Percentiles rank a stretch among this genome's conserved stretches.
Conservation (phyloP, 768 basidiomycete species). For the Melanogaster broomeanus region DNA sequence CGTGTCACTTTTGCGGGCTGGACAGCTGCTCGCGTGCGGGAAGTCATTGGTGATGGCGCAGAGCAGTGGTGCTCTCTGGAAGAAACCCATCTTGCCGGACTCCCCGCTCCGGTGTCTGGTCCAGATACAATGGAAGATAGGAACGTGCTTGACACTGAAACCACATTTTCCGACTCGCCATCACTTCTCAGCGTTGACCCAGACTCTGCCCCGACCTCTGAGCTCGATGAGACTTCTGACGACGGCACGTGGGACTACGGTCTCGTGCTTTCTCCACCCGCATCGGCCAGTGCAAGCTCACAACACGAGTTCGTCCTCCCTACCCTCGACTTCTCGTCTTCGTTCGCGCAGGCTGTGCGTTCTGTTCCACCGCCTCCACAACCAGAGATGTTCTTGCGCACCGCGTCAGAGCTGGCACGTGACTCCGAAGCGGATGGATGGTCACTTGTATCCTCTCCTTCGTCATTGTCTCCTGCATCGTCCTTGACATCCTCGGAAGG, state of each 20-base stretch:
- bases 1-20: conserved; percentile 76
- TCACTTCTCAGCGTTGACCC: conserved; percentile 8
- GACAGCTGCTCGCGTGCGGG: conserved; percentile 62
- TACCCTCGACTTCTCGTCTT: conserved; percentile 69
- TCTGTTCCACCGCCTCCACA: conserved; percentile 9
- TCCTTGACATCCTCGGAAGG: background rate
- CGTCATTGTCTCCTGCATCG: background rate
- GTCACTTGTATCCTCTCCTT: background rate
- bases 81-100: conserved; percentile 40
- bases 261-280: conserved; percentile 11
- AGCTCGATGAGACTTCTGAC: conserved; percentile 5
- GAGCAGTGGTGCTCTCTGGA: conserved; percentile 77
- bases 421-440: conserved; percentile 8
- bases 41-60: conserved; percentile 70
- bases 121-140: conserved; percentile 4
- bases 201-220: conserved; percentile 7
- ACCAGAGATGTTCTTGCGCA: conserved; percentile 20
- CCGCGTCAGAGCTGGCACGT: conserved; percentile 20
- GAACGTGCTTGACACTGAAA: conserved; percentile 1
- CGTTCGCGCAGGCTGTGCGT: conserved; percentile 27
- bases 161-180: background rate
- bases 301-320: conserved; percentile 75
- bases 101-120: conserved; percentile 1
- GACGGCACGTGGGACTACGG: conserved; percentile 3
- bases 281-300: conserved; percentile 46